Evolutionary conservation across 208 protist genomes (phyloP).

Genomic region (Naegleria fowleri): DNA sequence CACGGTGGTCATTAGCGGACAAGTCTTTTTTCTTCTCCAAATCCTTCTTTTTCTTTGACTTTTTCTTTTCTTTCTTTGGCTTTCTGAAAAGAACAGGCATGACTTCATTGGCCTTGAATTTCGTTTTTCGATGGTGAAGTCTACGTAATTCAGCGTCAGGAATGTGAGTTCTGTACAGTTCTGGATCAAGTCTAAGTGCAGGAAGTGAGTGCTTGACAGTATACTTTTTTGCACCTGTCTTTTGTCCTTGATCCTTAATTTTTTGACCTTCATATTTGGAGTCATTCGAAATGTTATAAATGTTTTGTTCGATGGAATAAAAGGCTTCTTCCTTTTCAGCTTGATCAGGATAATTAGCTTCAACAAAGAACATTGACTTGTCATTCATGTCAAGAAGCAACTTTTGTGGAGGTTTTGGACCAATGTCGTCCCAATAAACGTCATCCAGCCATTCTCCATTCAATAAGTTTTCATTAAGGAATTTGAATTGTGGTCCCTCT

Average conservation of each 20-base stretch:
- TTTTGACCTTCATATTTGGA: neutral
- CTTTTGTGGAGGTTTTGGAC: neutral
- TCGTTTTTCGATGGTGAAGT: neutral
- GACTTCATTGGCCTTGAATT: neutral
- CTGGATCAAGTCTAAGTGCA: neutral
- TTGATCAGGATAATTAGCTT: too few species aligned
- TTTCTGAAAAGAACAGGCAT: neutral
- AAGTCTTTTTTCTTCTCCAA: neutral
- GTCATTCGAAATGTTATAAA: constrained; percentile 12
- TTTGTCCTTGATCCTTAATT: neutral
- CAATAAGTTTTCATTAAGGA: neutral
- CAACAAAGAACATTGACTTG: neutral
- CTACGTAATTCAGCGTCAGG: neutral
- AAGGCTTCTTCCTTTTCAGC: neutral
- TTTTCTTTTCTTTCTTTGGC: constrained; percentile 25
- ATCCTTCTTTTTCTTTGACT: neutral
- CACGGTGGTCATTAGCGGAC: neutral
- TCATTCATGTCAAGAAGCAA: constrained; percentile 25
- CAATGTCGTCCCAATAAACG: neutral
- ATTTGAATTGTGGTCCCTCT: neutral
- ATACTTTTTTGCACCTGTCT: neutral
- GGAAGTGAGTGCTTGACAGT: constrained; percentile 19
- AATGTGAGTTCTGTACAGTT: neutral
- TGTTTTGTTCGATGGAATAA: neutral
- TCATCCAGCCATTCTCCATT: neutral